A percentile compares a stretch with the other conserved stretches of the same genome.
These are phyloP conservation scores for Plectosphaerella sp. DNA, from an alignment of 2,329 filamentous ascomycete species.

Conservation along the genomic window DNA sequence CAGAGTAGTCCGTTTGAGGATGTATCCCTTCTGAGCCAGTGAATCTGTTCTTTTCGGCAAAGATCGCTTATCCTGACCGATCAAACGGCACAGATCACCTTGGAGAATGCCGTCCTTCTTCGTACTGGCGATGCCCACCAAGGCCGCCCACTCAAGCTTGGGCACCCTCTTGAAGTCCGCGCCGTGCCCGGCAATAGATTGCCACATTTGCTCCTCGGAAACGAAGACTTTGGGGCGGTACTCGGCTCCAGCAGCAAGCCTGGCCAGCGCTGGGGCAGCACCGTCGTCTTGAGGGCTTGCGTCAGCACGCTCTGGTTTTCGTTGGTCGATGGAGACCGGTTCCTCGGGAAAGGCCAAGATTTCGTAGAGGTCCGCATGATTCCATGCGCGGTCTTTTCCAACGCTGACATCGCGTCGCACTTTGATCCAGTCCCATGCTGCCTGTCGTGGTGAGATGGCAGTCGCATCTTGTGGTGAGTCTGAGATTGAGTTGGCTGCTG, in stretches of 20 bases:
- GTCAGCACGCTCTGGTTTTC: slow-evolving; percentile 3
- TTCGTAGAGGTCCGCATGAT: slow-evolving; percentile 12
- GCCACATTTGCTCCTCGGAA: slow-evolving; percentile 54
- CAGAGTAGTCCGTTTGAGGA: slow-evolving; percentile 55
- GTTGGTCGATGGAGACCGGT: not conserved
- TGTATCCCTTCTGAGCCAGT: slow-evolving; percentile 56
- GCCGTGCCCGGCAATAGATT: slow-evolving; percentile 53
- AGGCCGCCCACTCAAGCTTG: slow-evolving; percentile 53
- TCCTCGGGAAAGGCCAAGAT: slow-evolving; percentile 10
- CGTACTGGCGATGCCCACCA: slow-evolving; percentile 53
- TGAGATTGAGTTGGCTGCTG: not conserved
- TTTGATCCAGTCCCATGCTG: slow-evolving; percentile 17
- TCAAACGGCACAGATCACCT: slow-evolving; percentile 52
- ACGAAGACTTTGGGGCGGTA: slow-evolving; percentile 35
- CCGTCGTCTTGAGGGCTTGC: not conserved
- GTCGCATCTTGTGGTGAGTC: not conserved
- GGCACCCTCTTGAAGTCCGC: slow-evolving; percentile 55
- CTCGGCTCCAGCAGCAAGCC: not conserved
- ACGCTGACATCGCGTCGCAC: slow-evolving; percentile 16
- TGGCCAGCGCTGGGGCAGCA: not conserved
- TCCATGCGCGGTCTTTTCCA: slow-evolving; percentile 12
- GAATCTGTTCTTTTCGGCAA: slow-evolving; percentile 58
- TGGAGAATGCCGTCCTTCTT: slow-evolving; percentile 54
- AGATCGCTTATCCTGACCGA: slow-evolving; percentile 59
- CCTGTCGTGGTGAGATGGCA: slow-evolving; percentile 2